A percentile compares a stretch with the other conserved stretches of the same genome.
These are phyloP conservation scores for Pancytospora epiphaga DNA, from an alignment of 371 early-diverging fungal genomes.

Conservation along the genomic window DNA sequence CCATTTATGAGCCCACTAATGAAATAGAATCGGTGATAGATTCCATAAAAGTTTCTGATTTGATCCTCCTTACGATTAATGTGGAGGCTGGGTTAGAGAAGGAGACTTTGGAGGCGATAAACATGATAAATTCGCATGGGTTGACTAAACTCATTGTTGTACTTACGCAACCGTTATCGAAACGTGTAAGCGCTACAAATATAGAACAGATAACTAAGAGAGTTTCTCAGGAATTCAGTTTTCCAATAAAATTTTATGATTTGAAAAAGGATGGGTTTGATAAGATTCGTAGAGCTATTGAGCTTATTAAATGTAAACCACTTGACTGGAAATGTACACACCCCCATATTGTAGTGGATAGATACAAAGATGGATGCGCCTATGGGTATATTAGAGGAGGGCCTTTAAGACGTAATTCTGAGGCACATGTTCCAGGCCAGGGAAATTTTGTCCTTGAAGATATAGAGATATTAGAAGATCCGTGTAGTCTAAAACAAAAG, in stretches of 20 bases:
- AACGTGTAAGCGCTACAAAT: neutral
- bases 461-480: neutral
- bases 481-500: neutral
- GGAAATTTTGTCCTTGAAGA: neutral
- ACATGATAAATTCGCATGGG: constrained; percentile 86
- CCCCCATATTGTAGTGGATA: constrained; percentile 54
- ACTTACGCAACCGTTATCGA: constrained; percentile 13
- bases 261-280: constrained; percentile 18
- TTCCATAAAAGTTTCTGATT: constrained; percentile 85
- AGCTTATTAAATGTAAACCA: constrained; percentile 54
- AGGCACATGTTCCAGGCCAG: neutral
- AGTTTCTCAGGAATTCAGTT: constrained; percentile 5
- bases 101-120: constrained; percentile 97
- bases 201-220: constrained; percentile 40
- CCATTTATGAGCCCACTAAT: constrained; percentile 47
- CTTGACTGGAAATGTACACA: constrained; percentile 54
- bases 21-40: constrained; percentile 92
- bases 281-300: constrained; percentile 33
- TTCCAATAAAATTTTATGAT: constrained; percentile 2
- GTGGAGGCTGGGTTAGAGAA: constrained; percentile 92
- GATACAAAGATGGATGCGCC: constrained; percentile 19
- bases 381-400: constrained; percentile 25
- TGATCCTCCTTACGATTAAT: constrained; percentile 70
- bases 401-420: neutral
- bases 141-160: constrained; percentile 71